Evolutionary conservation across 257 asterid genomes (phyloP).

Genomic region (Gardenia jasminoides): DNA sequence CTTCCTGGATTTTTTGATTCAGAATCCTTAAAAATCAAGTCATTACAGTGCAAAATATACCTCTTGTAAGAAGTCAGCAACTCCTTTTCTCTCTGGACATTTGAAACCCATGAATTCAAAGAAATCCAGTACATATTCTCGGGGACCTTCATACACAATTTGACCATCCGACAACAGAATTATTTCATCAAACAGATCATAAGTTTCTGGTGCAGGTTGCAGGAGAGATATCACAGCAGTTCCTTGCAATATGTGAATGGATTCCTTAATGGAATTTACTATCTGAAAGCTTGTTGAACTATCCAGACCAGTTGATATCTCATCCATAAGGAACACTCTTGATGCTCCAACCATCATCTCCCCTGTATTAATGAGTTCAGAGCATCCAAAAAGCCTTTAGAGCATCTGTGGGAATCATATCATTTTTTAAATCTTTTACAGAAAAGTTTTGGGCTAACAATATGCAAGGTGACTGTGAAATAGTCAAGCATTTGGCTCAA

Average conservation of each 20-base stretch:
- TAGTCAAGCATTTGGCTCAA: too few relatives aligned
- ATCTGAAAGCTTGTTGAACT: constrained; percentile 88
- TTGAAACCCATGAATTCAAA: constrained; percentile 67
- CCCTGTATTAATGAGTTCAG: constrained; percentile 42
- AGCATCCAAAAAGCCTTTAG: background rate
- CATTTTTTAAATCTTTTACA: background rate
- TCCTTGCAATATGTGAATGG: constrained; percentile 58
- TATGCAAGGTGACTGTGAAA: too few relatives aligned
- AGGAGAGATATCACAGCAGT: constrained; percentile 74
- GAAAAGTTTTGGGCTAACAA: background rate
- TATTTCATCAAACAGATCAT: constrained; percentile 73
- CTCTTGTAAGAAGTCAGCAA: constrained; percentile 66
- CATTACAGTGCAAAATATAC: background rate
- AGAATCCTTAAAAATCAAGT: background rate
- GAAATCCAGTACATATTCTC: constrained; percentile 57
- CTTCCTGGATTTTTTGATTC: too few relatives aligned
- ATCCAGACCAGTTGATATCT: constrained; percentile 88
- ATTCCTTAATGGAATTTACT: constrained; percentile 61
- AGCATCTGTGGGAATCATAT: too few relatives aligned
- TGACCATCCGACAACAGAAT: constrained; percentile 81
- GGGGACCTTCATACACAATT: constrained; percentile 81
- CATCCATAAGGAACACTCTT: constrained; percentile 80
- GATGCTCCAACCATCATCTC: constrained; percentile 90
- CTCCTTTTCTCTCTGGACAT: constrained; percentile 80
- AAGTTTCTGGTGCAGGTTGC: constrained; percentile 94